Conservation (phyloP, 2,329 filamentous ascomycete species). For the Plectosphaerella plurivora region DNA sequence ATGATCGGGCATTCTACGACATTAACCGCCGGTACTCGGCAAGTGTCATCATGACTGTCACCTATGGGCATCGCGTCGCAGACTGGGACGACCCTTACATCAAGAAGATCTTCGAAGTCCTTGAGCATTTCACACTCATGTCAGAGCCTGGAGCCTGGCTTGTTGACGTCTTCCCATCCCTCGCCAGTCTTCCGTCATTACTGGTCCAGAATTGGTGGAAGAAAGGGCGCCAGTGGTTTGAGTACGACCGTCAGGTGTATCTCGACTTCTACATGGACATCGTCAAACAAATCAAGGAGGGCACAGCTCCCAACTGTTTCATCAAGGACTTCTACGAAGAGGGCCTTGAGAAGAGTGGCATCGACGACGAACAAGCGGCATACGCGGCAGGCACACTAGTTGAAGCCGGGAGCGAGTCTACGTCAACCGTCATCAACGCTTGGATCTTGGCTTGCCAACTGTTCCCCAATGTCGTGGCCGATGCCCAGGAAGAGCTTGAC, state of each 20-base stretch:
- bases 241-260: slow-evolving; percentile 13
- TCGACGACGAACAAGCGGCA: slow-evolving; percentile 30
- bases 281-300: slow-evolving; percentile 6
- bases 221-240: background rate
- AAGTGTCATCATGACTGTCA: slow-evolving; percentile 14
- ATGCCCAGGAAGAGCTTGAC: slow-evolving; percentile 35
- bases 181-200: background rate
- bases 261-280: slow-evolving; percentile 11
- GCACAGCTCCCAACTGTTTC: slow-evolving; percentile 13
- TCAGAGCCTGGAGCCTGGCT: background rate
- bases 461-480: slow-evolving; percentile 26
- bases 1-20: slow-evolving; percentile 10
- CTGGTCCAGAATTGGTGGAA: background rate
- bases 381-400: slow-evolving; percentile 41
- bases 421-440: slow-evolving; percentile 36
- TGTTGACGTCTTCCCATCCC: background rate
- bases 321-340: slow-evolving; percentile 15
- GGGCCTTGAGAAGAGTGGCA: slow-evolving; percentile 27
- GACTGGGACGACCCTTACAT: background rate
- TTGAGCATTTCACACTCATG: background rate
- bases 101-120: background rate
- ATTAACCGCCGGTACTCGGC: slow-evolving; percentile 15
- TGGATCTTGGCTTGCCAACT: slow-evolving; percentile 22
- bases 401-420: slow-evolving; percentile 39
- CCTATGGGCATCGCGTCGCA: slow-evolving; percentile 12